phyloP scores from a whole-genome alignment of 1,284 basidiomycete genomes.

The Malassezia furfur region DNA sequence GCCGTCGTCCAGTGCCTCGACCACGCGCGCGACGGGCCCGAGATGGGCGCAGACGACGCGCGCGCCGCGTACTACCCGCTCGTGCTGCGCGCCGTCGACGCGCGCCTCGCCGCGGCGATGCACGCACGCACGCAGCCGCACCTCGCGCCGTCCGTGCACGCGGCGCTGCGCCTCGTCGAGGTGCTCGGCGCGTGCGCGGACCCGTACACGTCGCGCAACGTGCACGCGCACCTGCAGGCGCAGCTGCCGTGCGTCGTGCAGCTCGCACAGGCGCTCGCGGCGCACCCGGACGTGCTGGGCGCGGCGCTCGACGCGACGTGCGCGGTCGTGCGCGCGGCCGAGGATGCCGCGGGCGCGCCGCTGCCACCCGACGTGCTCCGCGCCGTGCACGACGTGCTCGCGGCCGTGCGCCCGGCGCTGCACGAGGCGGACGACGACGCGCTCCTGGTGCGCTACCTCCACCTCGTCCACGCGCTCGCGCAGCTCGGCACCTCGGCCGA shows the following conservation, averaged over 20 bases:
- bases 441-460: background rate
- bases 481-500: background rate
- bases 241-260: conserved; percentile 4
- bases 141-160: background rate
- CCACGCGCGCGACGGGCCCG: conserved; percentile 19
- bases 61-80: conserved; percentile 20
- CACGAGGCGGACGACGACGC: background rate
- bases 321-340: conserved; percentile 13
- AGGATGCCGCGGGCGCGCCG: background rate
- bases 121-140: background rate
- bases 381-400: background rate
- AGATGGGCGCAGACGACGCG: conserved; percentile 9
- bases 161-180: conserved; percentile 8
- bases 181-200: conserved; percentile 7
- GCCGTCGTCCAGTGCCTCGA: conserved; percentile 37
- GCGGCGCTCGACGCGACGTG: conserved; percentile 17
- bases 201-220: background rate
- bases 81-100: conserved; percentile 17
- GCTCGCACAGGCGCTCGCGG: background rate
- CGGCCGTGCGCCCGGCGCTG: background rate
- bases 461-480: background rate
- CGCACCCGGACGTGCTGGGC: conserved; percentile 1
- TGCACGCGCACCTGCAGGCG: conserved; percentile 7
- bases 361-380: background rate
- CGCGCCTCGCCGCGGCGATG: conserved; percentile 5